Evolutionary conservation across 306 rosid species (phyloP).

Genomic region (Cicer judaicum): DNA sequence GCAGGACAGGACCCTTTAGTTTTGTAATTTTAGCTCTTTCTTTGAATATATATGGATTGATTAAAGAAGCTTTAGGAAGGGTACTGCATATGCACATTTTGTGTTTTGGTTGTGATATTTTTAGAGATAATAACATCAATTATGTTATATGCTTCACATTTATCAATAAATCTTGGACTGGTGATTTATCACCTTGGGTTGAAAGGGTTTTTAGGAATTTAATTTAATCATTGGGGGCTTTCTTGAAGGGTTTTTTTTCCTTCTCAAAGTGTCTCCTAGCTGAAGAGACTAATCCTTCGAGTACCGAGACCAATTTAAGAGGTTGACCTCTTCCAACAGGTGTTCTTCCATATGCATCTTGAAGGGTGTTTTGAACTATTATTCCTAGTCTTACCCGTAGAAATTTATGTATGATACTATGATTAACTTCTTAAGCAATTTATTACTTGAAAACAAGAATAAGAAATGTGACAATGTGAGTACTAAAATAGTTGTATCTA

Average conservation of each 20-base stretch:
- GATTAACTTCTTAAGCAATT: constrained; percentile 19
- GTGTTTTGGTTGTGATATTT: constrained; percentile 18
- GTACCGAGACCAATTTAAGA: too few relatives aligned
- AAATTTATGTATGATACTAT: constrained; percentile 11
- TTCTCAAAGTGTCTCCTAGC: too few relatives aligned
- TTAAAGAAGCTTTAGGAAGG: constrained; percentile 15
- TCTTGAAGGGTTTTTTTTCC: neutral
- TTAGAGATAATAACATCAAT: constrained; percentile 8
- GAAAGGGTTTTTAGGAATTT: constrained; percentile 35
- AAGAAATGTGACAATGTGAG: neutral
- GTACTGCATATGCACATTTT: constrained; percentile 13
- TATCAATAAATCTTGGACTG: constrained; percentile 2
- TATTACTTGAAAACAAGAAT: neutral
- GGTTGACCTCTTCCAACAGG: too few relatives aligned
- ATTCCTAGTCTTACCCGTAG: constrained; percentile 21
- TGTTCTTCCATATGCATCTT: neutral
- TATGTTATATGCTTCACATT: neutral
- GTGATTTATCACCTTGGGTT: constrained; percentile 32
- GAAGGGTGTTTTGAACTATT: constrained; percentile 10
- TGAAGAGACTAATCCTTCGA: too few relatives aligned
- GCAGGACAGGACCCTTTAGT: neutral
- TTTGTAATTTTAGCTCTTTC: constrained; percentile 24
- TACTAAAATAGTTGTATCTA: neutral
- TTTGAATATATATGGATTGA: neutral
- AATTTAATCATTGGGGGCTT: neutral